Conservation (phyloP, 176 grass and related monocot species). For the Carex cristatella region DNA sequence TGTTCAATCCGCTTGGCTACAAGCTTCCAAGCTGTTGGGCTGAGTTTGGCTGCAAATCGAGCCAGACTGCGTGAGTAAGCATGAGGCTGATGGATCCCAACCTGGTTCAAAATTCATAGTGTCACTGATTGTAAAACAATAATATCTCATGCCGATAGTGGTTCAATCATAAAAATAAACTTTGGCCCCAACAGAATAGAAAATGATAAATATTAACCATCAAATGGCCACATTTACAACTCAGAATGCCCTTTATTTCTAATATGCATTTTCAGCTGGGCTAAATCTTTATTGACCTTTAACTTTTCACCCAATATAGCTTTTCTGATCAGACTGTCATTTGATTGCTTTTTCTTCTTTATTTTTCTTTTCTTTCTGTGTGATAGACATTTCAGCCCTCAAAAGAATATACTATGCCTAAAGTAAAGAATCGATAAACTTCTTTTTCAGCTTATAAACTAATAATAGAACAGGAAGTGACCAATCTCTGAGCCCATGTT, state of each 20-base stretch:
- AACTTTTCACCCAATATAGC: background rate
- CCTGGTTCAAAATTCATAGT: slow-evolving; percentile 30
- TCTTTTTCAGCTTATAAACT: background rate
- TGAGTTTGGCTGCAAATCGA: slow-evolving; percentile 63
- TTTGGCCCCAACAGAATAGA: background rate
- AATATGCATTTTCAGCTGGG: background rate
- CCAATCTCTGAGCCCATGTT: background rate
- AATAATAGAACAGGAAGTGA: background rate
- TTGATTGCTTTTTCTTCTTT: background rate
- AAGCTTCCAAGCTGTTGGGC: slow-evolving; percentile 66
- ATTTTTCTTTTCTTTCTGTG: no score
- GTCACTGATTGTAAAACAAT: slow-evolving; percentile 8
- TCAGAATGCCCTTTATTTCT: background rate
- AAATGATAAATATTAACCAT: background rate
- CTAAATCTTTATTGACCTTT: background rate
- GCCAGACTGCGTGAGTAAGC: slow-evolving; percentile 65
- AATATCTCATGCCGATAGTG: background rate
- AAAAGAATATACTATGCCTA: background rate
- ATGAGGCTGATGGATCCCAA: slow-evolving; percentile 61
- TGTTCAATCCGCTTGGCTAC: slow-evolving; percentile 52
- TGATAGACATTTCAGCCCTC: background rate
- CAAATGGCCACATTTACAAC: background rate
- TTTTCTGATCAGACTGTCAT: background rate
- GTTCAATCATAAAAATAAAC: background rate
- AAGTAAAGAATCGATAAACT: background rate